Evolutionary conservation across 805 yeast species (phyloP), one percentile per base, ranked within the genome.

Genomic region (Metschnikowia orientalis): DNA sequence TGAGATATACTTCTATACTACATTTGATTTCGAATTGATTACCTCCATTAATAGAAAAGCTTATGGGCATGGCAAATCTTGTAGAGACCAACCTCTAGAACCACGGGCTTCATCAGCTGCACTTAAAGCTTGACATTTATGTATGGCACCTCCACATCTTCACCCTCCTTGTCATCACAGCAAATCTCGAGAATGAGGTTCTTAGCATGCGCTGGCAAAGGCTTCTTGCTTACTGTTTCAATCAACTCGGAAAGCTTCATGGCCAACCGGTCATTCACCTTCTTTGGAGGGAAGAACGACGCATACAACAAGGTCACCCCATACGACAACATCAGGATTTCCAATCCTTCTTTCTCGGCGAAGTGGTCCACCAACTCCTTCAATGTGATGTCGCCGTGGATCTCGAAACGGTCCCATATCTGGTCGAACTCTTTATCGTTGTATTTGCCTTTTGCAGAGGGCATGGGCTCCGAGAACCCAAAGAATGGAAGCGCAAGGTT

Each of bases 401-500:
- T 63, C 50, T 82, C 90, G 58, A 90, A 90, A 57, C 97, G 75
- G 53, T 87, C 96, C 98, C 98, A 92, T 50, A 90, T 87, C 59
- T 73, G 77, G 61, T 92, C 98, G 51, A 85, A 81, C 44, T 69
- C 71, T 55, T 81, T 84, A 25, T 65, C 71, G 50, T 88, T 88
- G 61, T 88, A 89, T 55, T 81, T 77, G 37, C 84, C 82, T 61
- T 84, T 79, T 28, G 83, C 75, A 23, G 96, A 86, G 29, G 80
- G 81, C 51, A 92, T 79, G 33, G 98, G 98, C 64, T 92, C 98
- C 8, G 96, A 86, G 57, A 92, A 92, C 6, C 95, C 97, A 55
- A 92, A 78, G 69, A 92, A 92, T 41, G 98, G 97, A 42, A 92
- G 73, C 2, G 96, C 96, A 61, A 92, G 68, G 56, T 87, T 87